Base-by-base conservation (phyloP, 2,329 filamentous ascomycete genomes). In the Dactylellina parvicollis region DNA sequence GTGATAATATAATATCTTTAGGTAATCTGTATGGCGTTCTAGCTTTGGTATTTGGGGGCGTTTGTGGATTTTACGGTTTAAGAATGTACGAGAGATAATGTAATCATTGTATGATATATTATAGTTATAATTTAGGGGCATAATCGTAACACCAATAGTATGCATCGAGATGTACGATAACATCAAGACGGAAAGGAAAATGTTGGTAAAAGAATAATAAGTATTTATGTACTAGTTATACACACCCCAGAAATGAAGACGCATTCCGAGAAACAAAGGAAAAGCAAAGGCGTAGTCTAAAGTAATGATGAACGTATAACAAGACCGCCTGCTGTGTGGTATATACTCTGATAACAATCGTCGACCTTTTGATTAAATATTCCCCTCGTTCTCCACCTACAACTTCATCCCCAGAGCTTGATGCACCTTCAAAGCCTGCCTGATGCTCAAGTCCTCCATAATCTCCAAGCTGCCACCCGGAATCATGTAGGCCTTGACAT, bases 401-500 rank as follows among this genome's bases (percentile, higher is more conserved):
- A 99, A 80, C 86, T 97, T 99, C 94, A 98, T 97, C 8, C 95
- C 95, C 81, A 96, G 84, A 75, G 89, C 89, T 86, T 97, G 89
- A 78, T 92, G 91, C 62, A 99, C 95, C 81, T 88, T 89, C 84
- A 96, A 81, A 75, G 89, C 90, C 85, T 97, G 93, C 78, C 94
- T 86, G 81, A 99, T 96, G 82, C 92, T 96, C 79, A 99, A 82
- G 81, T 99, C 95, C 76, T 98, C 84, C 95, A 99, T 99, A 76
- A 99, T 99, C 86, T 99, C 95, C 84, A 99, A 94, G 76, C 89
- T 92, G 22, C 95, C 95, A 79, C 95, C 95, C 2, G 95, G 95
- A 77, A 99, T 94, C 75, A 95, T 94, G 81, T 99, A 98, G 0
- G 95, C 95, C 77, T 95, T 87, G 14, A 98, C 95, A 81, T 99